A percentile compares a stretch with the other conserved stretches of the same genome.
These are phyloP conservation scores for Coniella vitis DNA, from an alignment of 2,329 filamentous ascomycete genomes.

Conservation along the genomic window DNA sequence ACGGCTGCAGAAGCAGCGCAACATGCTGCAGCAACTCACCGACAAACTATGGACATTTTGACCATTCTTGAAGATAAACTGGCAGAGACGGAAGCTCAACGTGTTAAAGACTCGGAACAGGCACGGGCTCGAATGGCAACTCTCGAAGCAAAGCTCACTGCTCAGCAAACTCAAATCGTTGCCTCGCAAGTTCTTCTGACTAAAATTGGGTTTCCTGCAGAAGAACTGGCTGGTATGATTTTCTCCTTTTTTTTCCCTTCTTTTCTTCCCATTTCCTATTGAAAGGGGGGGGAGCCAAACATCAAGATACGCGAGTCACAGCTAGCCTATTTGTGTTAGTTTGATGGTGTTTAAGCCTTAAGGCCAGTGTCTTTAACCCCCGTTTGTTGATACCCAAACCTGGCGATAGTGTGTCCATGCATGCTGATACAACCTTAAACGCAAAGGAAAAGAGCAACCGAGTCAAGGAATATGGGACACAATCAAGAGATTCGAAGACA, in stretches of 20 bases:
- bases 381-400: too few relatives aligned
- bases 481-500: too few relatives aligned
- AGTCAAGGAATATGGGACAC: too few relatives aligned
- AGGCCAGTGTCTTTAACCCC: too few relatives aligned
- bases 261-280: neutral
- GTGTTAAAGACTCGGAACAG: neutral
- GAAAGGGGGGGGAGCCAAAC: neutral
- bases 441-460: too few relatives aligned
- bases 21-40: neutral
- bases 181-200: neutral
- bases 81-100: neutral
- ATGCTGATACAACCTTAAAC: too few relatives aligned
- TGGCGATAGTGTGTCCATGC: too few relatives aligned
- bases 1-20: neutral
- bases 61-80: neutral
- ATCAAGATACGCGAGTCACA: too few relatives aligned
- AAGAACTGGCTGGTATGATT: neutral
- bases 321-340: too few relatives aligned
- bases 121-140: neutral
- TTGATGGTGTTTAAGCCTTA: too few relatives aligned
- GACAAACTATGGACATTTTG: neutral
- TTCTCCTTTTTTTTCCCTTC: neutral
- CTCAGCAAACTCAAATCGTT: neutral
- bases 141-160: neutral
- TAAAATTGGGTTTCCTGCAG: neutral